Evolutionary conservation across 1,284 basidiomycete species (phyloP).

Genomic region (Rhodotorula sp.): DNA sequence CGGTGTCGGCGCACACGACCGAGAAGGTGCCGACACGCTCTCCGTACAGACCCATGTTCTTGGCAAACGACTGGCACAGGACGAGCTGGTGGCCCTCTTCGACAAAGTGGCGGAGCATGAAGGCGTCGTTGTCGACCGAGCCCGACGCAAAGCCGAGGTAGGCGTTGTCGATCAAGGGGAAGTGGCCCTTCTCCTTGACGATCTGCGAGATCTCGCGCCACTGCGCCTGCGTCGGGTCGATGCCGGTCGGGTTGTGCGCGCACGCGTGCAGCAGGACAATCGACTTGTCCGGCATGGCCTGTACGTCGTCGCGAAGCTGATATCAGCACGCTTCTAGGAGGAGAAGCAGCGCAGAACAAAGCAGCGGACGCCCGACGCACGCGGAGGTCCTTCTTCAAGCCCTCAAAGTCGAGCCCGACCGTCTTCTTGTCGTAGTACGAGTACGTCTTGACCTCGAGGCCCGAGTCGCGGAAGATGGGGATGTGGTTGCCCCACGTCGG

Average conservation of each 20-base stretch:
- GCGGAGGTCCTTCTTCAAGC: slow-evolving; percentile 69
- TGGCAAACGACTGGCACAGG: slow-evolving; percentile 63
- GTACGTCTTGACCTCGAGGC: slow-evolving; percentile 89
- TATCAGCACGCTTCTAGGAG: background rate
- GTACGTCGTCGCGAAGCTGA: too few relatives aligned
- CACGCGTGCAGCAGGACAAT: slow-evolving; percentile 59
- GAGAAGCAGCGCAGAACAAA: too few relatives aligned
- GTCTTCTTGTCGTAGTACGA: slow-evolving; percentile 90
- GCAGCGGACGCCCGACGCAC: slow-evolving; percentile 7
- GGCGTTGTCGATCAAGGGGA: slow-evolving; percentile 96
- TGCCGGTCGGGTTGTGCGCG: slow-evolving; percentile 57
- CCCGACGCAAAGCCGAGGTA: slow-evolving; percentile 87
- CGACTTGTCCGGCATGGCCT: slow-evolving; percentile 56
- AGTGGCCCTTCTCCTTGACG: slow-evolving; percentile 76
- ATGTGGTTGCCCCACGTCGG: slow-evolving; percentile 99
- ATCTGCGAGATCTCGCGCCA: slow-evolving; percentile 80
- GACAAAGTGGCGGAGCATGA: slow-evolving; percentile 89
- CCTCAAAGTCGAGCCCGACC: slow-evolving; percentile 81
- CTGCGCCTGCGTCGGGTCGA: slow-evolving; percentile 74
- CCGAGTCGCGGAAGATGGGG: slow-evolving; percentile 71
- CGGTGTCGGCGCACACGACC: slow-evolving; percentile 57
- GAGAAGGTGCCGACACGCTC: slow-evolving; percentile 87
- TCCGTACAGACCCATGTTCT: slow-evolving; percentile 89
- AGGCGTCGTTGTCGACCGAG: slow-evolving; percentile 79
- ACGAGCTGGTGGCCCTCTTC: slow-evolving; percentile 72